Percentiles rank a stretch among this genome's conserved stretches.
Conservation (phyloP, 305 asterid genomes). For the Fraxinus angustifolia region DNA sequence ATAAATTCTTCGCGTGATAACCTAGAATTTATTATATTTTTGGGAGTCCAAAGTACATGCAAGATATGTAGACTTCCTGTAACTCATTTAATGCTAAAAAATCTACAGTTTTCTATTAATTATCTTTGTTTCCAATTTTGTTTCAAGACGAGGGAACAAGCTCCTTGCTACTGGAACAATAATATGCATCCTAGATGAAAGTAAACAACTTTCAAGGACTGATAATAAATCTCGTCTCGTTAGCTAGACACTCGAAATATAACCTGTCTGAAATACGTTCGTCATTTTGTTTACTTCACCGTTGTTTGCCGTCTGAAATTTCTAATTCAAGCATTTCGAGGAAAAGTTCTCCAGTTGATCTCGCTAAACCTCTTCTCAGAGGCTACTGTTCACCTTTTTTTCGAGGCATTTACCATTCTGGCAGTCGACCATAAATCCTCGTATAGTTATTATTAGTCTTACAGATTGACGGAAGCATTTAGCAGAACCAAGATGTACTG, state of each 20-base stretch:
- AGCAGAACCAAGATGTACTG: neutral
- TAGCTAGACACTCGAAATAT: neutral
- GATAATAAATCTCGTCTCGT: neutral
- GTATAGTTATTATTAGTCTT: neutral
- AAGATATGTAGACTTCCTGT: neutral
- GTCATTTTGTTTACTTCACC: neutral
- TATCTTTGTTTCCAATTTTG: constrained; percentile 12
- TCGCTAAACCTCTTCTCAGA: neutral
- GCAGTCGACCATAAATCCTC: neutral
- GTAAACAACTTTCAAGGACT: constrained; percentile 20
- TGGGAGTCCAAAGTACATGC: neutral
- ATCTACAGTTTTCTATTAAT: constrained; percentile 7
- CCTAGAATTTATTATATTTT: neutral
- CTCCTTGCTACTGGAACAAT: constrained; percentile 29
- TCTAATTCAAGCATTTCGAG: neutral
- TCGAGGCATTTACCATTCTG: neutral
- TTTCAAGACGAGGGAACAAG: constrained; percentile 36
- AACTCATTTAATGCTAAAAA: neutral
- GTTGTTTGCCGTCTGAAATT: neutral
- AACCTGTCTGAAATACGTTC: neutral
- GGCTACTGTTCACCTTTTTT: neutral
- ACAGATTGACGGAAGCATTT: constrained; percentile 21
- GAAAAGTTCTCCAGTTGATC: neutral
- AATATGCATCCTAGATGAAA: constrained; percentile 35
- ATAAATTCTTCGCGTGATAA: neutral